Base-by-base conservation (phyloP, 192 early-diverging fungal genomes). In the Allomyces macrogynus region DNA sequence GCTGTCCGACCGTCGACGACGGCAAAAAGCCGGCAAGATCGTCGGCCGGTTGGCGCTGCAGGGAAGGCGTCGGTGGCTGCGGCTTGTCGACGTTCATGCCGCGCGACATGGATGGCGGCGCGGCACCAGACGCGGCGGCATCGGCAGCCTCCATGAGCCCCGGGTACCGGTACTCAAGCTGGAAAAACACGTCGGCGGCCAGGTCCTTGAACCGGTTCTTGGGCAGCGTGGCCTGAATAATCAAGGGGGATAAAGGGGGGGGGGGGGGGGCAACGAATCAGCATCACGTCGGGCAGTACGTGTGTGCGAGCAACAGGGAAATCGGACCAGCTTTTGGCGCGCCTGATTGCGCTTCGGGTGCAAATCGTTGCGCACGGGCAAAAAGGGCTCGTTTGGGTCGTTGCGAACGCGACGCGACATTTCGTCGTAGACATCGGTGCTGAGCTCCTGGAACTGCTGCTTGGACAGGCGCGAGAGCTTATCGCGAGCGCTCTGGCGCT, bases 261-360 rank as follows among this genome's bases (percentile, higher is more conserved):
- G n/a, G n/a, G n/a, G n/a, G n/a, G 32, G 32, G 7, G 7, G 7
- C 32, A 40, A 40, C 32, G 32, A 40, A 7, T 40, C 32, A 40
- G 32, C 32, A 40, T 40, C 32, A 40, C 32, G 7, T 40, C 7
- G 32, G 32, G 32, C 32, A 40, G 32, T 40, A 40, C 7, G 7
- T 40, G 32, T 7, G 32, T 8, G 32, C 7, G 3, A 40, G 32
- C 32, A 40, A 8, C 0, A 40, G 32, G 32, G 32, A 40, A 40
- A 40, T 40, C 32, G 32, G 32, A 40, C 32, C 12, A 98, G 81
- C 72, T 98, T 98, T 69, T 91, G 90, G 25, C 95, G 84, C 5
- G 93, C 93, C 72, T 94, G 92, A 75, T 98, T 98, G 57, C 95
- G 85, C 70, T 93, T 88, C 9, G 89, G 90, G 73, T 97, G 94